Evolutionary conservation across 345 rosid species (phyloP).

Genomic region (Hibiscus trionum): DNA sequence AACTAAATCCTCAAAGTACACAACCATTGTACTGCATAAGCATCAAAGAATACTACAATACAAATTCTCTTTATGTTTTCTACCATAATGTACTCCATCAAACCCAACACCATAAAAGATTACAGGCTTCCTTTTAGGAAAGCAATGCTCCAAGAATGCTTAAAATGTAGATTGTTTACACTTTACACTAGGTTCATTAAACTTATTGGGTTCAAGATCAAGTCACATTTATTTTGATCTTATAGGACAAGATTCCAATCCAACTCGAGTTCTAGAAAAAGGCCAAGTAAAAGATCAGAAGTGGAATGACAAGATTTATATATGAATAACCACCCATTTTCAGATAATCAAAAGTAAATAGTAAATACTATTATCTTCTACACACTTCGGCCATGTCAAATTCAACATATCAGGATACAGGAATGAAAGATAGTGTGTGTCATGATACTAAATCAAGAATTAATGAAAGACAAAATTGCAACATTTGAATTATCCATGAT

Average conservation of each 20-base stretch:
- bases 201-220: background rate
- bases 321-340: background rate
- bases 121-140: background rate
- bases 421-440: background rate
- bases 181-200: background rate
- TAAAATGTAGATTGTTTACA: background rate
- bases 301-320: background rate
- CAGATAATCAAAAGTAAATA: background rate
- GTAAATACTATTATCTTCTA: background rate
- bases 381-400: background rate
- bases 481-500: background rate
- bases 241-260: background rate
- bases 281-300: background rate
- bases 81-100: background rate
- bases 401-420: background rate
- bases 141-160: background rate
- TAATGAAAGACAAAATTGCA: background rate
- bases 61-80: background rate
- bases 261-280: background rate
- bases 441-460: background rate
- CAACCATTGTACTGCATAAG: background rate
- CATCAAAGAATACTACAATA: background rate
- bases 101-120: background rate
- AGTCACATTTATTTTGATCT: background rate
- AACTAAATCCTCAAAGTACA: background rate